A percentile compares a stretch with the other conserved stretches of the same genome.
phyloP scores from a whole-genome alignment of 2,329 filamentous ascomycete species.

The Botrytis medusae region DNA sequence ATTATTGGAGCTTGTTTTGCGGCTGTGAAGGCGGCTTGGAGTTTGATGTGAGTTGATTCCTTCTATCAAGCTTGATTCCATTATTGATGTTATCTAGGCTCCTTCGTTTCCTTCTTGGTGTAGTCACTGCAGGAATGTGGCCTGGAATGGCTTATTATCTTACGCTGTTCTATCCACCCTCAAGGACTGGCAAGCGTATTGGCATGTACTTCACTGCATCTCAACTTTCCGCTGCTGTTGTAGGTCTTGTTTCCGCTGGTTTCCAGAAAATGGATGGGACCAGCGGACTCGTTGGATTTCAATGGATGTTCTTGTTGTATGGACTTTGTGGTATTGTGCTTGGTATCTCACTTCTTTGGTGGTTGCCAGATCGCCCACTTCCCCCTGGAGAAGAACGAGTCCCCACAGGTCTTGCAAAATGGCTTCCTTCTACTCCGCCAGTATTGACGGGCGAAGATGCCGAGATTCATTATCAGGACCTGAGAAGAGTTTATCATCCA shows the following conservation, averaged over 20 bases:
- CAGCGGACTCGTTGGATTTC: constrained; percentile 75
- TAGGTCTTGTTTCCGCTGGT: constrained; percentile 84
- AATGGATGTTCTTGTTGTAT: constrained; percentile 92
- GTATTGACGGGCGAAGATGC: constrained; percentile 77
- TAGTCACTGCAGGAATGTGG: constrained; percentile 93
- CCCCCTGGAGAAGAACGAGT: constrained; percentile 60
- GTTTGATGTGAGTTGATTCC: constrained; percentile 50
- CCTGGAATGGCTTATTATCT: constrained; percentile 93
- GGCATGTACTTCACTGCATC: constrained; percentile 87
- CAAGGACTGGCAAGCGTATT: constrained; percentile 81
- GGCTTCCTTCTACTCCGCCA: constrained; percentile 67
- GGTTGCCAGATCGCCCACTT: constrained; percentile 81
- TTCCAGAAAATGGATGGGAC: constrained; percentile 88
- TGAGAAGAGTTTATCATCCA: constrained; percentile 76
- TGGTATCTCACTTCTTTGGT: constrained; percentile 77
- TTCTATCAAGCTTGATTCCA: neutral
- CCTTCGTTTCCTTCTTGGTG: constrained; percentile 79
- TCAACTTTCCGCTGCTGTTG: constrained; percentile 84
- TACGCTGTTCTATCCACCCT: constrained; percentile 87
- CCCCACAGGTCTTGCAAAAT: constrained; percentile 56
- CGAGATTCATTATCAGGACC: constrained; percentile 76
- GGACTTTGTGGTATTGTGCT: constrained; percentile 72
- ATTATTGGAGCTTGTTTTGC: constrained; percentile 82
- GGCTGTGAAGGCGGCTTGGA: constrained; percentile 79
- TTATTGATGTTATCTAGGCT: constrained; percentile 47